Evolutionary conservation across 352 stramenopile genomes (phyloP).

Genomic region (Phytophthora uliginosa): DNA sequence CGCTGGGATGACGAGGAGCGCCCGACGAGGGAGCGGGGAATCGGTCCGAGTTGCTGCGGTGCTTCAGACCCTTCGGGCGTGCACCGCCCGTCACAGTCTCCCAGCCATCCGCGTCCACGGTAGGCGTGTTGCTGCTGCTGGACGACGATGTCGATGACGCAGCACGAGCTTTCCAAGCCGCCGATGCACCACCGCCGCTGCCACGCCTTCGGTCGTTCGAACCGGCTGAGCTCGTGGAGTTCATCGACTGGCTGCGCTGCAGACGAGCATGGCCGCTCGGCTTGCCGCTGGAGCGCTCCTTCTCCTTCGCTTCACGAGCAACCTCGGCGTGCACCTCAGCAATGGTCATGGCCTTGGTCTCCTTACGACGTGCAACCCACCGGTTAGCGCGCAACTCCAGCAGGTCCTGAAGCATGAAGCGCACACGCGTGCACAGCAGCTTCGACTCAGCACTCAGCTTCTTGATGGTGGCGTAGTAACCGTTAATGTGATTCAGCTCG

Average conservation of each 20-base stretch:
- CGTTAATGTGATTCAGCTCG: constrained; percentile 67
- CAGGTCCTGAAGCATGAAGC: constrained; percentile 89
- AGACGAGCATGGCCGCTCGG: constrained; percentile 46
- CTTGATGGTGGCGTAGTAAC: constrained; percentile 80
- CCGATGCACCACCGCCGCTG: constrained; percentile 53
- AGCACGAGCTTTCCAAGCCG: constrained; percentile 73
- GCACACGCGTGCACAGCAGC: constrained; percentile 81
- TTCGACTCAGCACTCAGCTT: constrained; percentile 72
- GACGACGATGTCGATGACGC: constrained; percentile 18
- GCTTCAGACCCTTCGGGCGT: constrained; percentile 71
- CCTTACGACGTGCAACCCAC: constrained; percentile 80
- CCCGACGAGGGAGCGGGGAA: constrained; percentile 34
- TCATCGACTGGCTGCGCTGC: constrained; percentile 76
- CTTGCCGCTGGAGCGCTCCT: constrained; percentile 59
- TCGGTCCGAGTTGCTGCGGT: constrained; percentile 70
- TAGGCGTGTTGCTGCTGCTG: constrained; percentile 24
- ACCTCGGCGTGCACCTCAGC: constrained; percentile 82
- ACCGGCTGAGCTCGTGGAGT: constrained; percentile 34
- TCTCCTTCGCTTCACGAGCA: constrained; percentile 76
- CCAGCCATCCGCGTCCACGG: constrained; percentile 75
- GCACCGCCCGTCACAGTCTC: constrained; percentile 67
- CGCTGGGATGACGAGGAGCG: constrained; percentile 49
- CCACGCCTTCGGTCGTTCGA: constrained; percentile 56
- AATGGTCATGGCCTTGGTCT: constrained; percentile 89
- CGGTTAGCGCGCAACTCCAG: constrained; percentile 83